A percentile compares a stretch with the other conserved stretches of the same genome.
Conservation (phyloP, 257 asterid species). For the Parsonsia alboflavescens region DNA sequence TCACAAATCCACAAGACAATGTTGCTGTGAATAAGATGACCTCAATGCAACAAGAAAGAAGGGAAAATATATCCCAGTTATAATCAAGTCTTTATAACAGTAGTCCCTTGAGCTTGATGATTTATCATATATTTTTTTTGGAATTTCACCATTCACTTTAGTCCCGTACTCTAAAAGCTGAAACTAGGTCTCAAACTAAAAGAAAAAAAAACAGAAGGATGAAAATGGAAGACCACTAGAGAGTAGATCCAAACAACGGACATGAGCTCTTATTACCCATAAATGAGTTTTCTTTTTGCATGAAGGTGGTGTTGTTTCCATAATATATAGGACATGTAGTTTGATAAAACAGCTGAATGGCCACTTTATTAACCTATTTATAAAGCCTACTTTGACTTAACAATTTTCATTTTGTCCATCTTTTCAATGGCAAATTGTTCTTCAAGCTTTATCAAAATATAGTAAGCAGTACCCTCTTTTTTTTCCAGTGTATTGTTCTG, state of each 20-base stretch:
- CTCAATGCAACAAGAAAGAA: not conserved
- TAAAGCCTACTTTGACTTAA: not conserved
- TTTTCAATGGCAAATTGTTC: not conserved
- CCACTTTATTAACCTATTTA: not conserved
- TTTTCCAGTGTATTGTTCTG: not conserved
- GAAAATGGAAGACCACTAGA: not conserved
- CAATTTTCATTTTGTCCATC: not conserved
- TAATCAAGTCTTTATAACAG: not conserved
- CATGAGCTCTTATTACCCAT: not conserved
- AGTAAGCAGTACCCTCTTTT: not conserved
- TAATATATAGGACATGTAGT: too few species aligned
- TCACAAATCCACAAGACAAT: not conserved
- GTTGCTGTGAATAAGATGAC: not conserved
- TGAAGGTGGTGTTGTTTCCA: not conserved
- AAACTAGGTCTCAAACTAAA: not conserved
- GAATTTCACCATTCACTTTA: not conserved
- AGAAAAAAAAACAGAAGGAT: too few species aligned
- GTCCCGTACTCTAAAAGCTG: not conserved
- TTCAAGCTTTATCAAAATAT: not conserved
- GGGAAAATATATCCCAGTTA: not conserved
- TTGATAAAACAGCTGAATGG: not conserved
- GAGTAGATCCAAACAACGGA: not conserved
- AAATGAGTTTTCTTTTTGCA: not conserved
- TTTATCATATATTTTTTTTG: not conserved
- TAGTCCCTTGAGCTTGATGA: not conserved